Evolutionary conservation across 768 basidiomycete genomes (phyloP).

Genomic region (Sarcodon aspratus): DNA sequence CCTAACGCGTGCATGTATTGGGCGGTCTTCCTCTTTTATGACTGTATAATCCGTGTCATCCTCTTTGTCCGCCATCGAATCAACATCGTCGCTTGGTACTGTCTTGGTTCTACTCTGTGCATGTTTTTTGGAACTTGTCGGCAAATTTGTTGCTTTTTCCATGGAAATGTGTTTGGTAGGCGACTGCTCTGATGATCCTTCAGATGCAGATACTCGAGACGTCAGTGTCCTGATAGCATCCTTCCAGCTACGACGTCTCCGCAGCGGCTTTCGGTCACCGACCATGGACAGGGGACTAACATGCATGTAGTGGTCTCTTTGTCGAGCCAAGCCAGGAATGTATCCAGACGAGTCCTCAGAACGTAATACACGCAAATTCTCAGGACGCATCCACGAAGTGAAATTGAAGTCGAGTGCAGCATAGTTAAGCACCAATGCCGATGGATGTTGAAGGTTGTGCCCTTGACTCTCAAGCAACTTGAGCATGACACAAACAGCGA

Average conservation of each 20-base stretch:
- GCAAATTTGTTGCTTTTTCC: too few species aligned
- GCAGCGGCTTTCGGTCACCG: constrained; percentile 34
- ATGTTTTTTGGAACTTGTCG: too few species aligned
- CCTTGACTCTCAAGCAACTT: constrained; percentile 64
- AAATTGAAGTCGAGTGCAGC: constrained; percentile 96
- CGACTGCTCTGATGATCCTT: neutral
- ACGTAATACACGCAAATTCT: constrained; percentile 72
- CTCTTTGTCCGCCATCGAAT: constrained; percentile 37
- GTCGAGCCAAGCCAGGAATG: constrained; percentile 64
- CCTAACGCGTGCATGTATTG: constrained; percentile 64
- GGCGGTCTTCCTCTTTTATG: constrained; percentile 58
- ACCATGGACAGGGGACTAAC: constrained; percentile 89
- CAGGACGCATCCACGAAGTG: constrained; percentile 90
- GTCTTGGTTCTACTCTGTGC: too few species aligned
- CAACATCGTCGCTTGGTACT: constrained; percentile 28
- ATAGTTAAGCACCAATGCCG: constrained; percentile 82
- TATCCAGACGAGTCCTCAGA: constrained; percentile 82
- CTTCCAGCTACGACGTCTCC: constrained; percentile 19
- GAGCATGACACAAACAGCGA: constrained; percentile 77
- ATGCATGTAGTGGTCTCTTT: constrained; percentile 76
- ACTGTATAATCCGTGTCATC: constrained; percentile 37
- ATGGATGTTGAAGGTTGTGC: constrained; percentile 52
- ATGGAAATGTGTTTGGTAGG: neutral
- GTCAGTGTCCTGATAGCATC: constrained; percentile 16
- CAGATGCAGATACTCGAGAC: neutral